Conservation (phyloP, 768 basidiomycete genomes). For the Russula abietina region DNA sequence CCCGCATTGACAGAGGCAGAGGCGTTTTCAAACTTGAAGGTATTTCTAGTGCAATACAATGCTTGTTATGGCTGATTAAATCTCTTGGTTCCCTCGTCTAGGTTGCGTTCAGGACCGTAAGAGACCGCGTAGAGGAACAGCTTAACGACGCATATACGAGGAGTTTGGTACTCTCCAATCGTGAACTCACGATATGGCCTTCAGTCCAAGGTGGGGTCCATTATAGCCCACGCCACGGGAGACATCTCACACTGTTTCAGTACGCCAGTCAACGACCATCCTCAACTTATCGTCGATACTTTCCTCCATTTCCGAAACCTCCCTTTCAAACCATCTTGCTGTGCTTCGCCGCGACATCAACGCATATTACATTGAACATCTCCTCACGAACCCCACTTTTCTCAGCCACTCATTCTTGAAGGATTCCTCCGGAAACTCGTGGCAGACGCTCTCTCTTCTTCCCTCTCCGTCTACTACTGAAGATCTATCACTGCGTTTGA, state of each 20-base stretch:
- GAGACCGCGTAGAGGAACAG: slow-evolving; percentile 63
- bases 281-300: slow-evolving; percentile 52
- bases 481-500: slow-evolving; percentile 40
- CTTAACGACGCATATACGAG: slow-evolving; percentile 61
- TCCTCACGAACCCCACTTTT: slow-evolving; percentile 49
- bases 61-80: background rate
- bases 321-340: slow-evolving; percentile 50
- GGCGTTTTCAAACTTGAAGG: slow-evolving; percentile 55
- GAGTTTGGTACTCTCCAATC: slow-evolving; percentile 47
- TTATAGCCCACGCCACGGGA: slow-evolving; percentile 24
- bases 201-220: slow-evolving; percentile 43
- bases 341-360: slow-evolving; percentile 62
- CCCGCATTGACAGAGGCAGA: slow-evolving; percentile 44
- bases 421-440: slow-evolving; percentile 31
- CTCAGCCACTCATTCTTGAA: slow-evolving; percentile 36
- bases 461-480: slow-evolving; percentile 41
- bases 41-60: slow-evolving; percentile 32
- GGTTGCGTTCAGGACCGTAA: slow-evolving; percentile 49
- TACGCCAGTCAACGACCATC: slow-evolving; percentile 47
- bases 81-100: slow-evolving; percentile 28
- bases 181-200: slow-evolving; percentile 45
- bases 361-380: slow-evolving; percentile 50
- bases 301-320: slow-evolving; percentile 49
- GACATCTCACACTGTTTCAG: slow-evolving; percentile 33
- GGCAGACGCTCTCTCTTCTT: slow-evolving; percentile 45